A percentile compares a stretch with the other conserved stretches of the same genome.
These are phyloP conservation scores for Tilletia horrida DNA, from an alignment of 1,284 basidiomycete species.

Conservation along the genomic window DNA sequence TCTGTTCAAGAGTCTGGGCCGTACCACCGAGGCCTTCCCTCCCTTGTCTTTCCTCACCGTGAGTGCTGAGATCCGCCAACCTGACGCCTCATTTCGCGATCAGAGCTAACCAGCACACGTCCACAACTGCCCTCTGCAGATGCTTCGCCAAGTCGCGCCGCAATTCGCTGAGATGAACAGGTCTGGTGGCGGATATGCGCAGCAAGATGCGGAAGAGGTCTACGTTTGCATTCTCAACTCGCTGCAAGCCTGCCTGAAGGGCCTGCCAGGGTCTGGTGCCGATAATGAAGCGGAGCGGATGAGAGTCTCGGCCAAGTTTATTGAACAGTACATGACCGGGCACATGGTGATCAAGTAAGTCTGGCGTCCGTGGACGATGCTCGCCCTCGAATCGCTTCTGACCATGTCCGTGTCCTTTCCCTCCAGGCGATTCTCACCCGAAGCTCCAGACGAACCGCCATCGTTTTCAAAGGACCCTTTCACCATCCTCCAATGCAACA, in stretches of 20 bases:
- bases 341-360: constrained; percentile 77
- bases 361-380: background rate
- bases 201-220: constrained; percentile 97
- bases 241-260: constrained; percentile 64
- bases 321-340: constrained; percentile 81
- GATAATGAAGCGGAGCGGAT: constrained; percentile 20
- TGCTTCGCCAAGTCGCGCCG: constrained; percentile 75
- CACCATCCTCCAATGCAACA: constrained; percentile 90
- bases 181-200: constrained; percentile 66
- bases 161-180: constrained; percentile 80
- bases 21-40: constrained; percentile 73
- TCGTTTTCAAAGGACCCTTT: constrained; percentile 70
- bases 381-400: background rate
- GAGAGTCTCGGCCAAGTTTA: constrained; percentile 58
- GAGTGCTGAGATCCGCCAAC: background rate
- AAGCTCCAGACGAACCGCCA: constrained; percentile 74
- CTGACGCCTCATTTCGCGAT: background rate
- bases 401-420: background rate
- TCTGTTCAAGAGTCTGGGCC: constrained; percentile 70
- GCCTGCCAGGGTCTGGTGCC: constrained; percentile 22
- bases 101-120: background rate
- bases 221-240: constrained; percentile 80
- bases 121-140: constrained; percentile 17
- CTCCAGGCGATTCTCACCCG: constrained; percentile 53
- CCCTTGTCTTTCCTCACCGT: constrained; percentile 69